These are phyloP conservation scores for carrot (Daucus carota) DNA, from an alignment of 129 eudicot species.

Conservation along the genomic window DNA sequence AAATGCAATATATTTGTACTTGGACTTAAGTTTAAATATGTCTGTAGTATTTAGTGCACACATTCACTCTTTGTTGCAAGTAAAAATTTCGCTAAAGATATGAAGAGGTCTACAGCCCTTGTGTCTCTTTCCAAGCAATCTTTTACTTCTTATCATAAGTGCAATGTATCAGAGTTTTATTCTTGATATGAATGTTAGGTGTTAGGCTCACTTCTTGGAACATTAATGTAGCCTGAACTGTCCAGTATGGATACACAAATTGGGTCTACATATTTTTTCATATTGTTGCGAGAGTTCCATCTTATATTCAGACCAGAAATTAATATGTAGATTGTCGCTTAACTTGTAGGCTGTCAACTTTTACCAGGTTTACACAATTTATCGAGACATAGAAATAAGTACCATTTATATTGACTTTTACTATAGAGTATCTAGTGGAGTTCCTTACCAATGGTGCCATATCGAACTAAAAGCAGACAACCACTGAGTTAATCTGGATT, in stretches of 20 bases:
- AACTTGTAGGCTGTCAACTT: neutral
- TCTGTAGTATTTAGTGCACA: too few relatives aligned
- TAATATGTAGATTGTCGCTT: neutral
- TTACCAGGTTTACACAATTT: neutral
- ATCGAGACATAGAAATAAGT: too few relatives aligned
- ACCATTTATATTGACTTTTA: neutral
- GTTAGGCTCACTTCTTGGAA: neutral
- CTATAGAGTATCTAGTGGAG: neutral
- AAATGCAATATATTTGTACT: too few relatives aligned
- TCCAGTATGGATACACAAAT: neutral
- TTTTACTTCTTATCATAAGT: neutral
- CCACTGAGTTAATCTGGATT: neutral
- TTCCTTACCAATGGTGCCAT: neutral
- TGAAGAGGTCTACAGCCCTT: neutral
- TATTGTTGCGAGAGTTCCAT: neutral
- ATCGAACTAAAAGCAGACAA: neutral
- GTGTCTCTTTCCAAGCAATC: neutral
- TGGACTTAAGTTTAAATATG: too few relatives aligned
- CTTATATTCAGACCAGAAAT: neutral
- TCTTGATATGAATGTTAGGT: neutral
- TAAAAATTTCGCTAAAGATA: neutral
- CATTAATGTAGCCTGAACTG: neutral
- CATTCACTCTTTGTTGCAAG: neutral
- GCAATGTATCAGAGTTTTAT: neutral
- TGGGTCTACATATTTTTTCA: neutral